Evolutionary conservation across 352 stramenopile species (phyloP).

Genomic region (Globisporangium spiculum): DNA sequence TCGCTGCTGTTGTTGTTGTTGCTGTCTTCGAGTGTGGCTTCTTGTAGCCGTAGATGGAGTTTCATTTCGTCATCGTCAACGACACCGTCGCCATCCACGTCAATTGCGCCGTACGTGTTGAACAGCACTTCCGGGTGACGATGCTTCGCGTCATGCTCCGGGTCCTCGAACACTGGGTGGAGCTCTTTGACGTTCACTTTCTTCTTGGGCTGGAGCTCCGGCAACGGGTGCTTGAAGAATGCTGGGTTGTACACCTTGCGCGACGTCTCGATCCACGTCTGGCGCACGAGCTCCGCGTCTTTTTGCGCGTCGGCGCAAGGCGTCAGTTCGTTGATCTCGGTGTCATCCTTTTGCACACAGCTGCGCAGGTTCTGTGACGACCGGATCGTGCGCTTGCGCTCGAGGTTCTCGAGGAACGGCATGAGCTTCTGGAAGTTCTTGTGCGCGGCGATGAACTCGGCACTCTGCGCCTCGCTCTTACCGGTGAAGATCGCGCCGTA

Average conservation of each 20-base stretch:
- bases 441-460: constrained; percentile 59
- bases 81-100: constrained; percentile 59
- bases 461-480: constrained; percentile 55
- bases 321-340: background rate
- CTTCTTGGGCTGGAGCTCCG: constrained; percentile 46
- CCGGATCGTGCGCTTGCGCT: constrained; percentile 55
- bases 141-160: background rate
- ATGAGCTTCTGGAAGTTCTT: constrained; percentile 69
- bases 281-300: constrained; percentile 15
- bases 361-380: constrained; percentile 51
- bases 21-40: constrained; percentile 24
- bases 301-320: constrained; percentile 2
- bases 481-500: constrained; percentile 65
- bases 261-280: constrained; percentile 65
- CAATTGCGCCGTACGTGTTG: constrained; percentile 53
- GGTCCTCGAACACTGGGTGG: background rate
- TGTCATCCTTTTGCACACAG: constrained; percentile 21
- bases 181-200: constrained; percentile 21
- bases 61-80: constrained; percentile 67
- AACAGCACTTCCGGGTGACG: constrained; percentile 21
- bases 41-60: constrained; percentile 43
- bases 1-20: background rate
- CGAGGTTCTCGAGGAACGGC: constrained; percentile 53
- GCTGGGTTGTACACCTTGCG: constrained; percentile 43
- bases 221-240: constrained; percentile 44